phyloP scores from a whole-genome alignment of 805 yeast genomes.

The Yarrowia bubula region DNA sequence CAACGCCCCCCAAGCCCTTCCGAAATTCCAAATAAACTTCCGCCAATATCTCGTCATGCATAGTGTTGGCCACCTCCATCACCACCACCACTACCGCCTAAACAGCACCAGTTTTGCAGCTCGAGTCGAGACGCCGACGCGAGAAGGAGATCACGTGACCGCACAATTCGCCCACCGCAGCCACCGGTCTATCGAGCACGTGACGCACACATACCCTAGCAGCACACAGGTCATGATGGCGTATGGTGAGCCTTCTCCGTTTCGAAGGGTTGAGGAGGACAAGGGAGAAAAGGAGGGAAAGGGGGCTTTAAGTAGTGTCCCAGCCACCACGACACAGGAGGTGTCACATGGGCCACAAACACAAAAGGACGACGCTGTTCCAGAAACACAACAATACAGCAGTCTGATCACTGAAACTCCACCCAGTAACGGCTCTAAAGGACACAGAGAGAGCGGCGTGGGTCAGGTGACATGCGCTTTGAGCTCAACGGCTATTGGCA shows the following conservation, averaged over 20 bases:
- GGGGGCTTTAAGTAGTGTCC: background rate
- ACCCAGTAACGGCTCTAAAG: background rate
- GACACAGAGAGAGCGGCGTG: background rate
- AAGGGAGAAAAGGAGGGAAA: background rate
- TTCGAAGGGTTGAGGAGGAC: background rate
- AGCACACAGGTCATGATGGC: conserved; percentile 11
- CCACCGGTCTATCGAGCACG: background rate
- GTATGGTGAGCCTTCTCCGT: conserved; percentile 25
- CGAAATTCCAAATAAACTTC: background rate
- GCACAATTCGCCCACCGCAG: too few relatives aligned
- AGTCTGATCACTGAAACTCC: background rate
- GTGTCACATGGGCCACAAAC: background rate
- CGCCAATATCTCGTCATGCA: conserved; percentile 24
- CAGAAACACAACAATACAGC: conserved; percentile 3
- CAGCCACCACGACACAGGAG: too few relatives aligned
- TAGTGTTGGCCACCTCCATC: conserved; percentile 18
- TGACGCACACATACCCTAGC: background rate
- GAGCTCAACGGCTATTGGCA: background rate
- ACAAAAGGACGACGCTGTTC: too few relatives aligned
- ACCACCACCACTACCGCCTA: background rate
- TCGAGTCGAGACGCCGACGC: too few relatives aligned
- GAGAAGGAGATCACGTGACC: too few relatives aligned
- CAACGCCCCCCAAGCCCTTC: background rate
- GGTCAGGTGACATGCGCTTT: background rate
- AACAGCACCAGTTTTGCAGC: too few relatives aligned